Evolutionary conservation across 2,329 filamentous ascomycete species (phyloP).

Genomic region (Paecilomyces sp.): DNA sequence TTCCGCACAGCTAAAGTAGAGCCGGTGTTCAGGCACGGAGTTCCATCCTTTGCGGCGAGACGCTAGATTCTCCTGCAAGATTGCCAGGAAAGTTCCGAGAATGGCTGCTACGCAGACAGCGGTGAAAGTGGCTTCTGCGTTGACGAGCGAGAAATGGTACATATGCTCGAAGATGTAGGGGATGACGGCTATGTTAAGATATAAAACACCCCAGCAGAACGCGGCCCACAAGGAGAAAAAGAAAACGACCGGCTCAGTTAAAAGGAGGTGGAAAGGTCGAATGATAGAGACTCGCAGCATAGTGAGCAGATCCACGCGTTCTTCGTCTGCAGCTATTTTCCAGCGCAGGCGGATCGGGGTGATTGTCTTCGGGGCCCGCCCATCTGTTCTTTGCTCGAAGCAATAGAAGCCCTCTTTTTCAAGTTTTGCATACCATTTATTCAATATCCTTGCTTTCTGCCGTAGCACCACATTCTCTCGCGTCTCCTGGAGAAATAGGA

Average conservation of each 20-base stretch:
- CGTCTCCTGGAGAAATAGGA: conserved; percentile 65
- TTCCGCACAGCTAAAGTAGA: not conserved
- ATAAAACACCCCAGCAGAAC: conserved; percentile 84
- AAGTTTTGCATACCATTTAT: conserved; percentile 64
- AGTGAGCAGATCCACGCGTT: not conserved
- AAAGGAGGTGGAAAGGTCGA: not conserved
- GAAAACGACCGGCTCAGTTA: conserved; percentile 48
- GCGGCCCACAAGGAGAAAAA: conserved; percentile 83
- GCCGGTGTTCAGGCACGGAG: not conserved
- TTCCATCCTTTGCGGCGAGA: not conserved
- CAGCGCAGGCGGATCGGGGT: not conserved
- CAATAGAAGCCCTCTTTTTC: not conserved
- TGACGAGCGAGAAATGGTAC: conserved; percentile 59
- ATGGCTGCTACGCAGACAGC: not conserved
- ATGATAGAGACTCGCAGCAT: not conserved
- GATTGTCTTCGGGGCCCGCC: not conserved
- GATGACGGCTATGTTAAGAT: conserved; percentile 73
- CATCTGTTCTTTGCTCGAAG: not conserved
- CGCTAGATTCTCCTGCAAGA: not conserved
- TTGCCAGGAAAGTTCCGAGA: not conserved
- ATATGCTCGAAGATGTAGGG: conserved; percentile 66
- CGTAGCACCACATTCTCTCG: conserved; percentile 62
- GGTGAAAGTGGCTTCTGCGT: conserved; percentile 65
- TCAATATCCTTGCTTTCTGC: conserved; percentile 60
- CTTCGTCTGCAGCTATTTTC: not conserved